Base-by-base conservation (phyloP, 805 yeast genomes). In the Metschnikowia orientalis region DNA sequence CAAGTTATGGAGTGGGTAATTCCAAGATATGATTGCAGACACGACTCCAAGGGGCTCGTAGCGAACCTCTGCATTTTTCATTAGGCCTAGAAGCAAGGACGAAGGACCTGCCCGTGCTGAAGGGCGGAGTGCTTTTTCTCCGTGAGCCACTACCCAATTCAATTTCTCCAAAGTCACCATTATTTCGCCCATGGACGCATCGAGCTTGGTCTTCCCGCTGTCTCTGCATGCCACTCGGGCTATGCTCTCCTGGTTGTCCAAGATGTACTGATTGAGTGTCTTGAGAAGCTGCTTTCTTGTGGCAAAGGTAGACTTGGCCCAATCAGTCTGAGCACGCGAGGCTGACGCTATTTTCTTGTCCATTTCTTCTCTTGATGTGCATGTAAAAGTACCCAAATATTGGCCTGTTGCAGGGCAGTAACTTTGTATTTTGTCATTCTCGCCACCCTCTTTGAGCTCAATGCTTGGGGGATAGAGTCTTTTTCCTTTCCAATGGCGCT, bases 321-420 rank as follows among this genome's bases (percentile, higher is more conserved):
- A 79, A 18, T 46, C 44, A 14, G 41, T 44, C 51, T 81, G 89
- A 2, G 89, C 87, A 2, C 39, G 41, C 20, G 59, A 57, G 2
- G 87, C 79, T 10, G 47, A 44, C n/a, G 45, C 44, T 12, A 92
- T 76, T 35, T 77, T 70, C 5, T 49, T 45, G 53, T 90, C 90
- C 56, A 92, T 83, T 28, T 87, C 92, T 3, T 69, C 71, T 28
- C 65, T 67, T n/a, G 81, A 61, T 36, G 77, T 74, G 2, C 86
- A 78, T 30, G 69, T 62, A 47, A 79, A 80, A 14, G 78, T 69
- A 1, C 95, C 97, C 44, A 90, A 65, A 41, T 65, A 79, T 59
- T 87, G 96, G 20, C 96, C 94, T 0, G 97, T 92, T 0, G 97
- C 96, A 3, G 98, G 98, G 61, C 98, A 90, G 56, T 85, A 82